These are phyloP conservation scores for Colletotrichum higginsianum DNA, from an alignment of 2,329 filamentous ascomycete species.

Conservation along the genomic window DNA sequence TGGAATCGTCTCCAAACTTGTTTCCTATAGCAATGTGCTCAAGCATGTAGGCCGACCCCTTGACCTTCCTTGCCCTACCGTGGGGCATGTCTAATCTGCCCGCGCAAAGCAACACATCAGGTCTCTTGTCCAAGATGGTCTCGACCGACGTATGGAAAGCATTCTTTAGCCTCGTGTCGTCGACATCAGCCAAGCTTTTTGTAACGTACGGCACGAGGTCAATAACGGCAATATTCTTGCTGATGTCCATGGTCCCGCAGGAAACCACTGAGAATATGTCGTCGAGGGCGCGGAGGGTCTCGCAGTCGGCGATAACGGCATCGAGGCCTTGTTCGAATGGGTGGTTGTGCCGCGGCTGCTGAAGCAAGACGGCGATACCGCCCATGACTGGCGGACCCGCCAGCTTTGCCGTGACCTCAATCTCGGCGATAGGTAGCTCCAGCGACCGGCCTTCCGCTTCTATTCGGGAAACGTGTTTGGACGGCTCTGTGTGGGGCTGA, in stretches of 20 bases:
- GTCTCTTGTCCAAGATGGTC: neutral
- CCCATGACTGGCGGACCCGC: conserved; percentile 41
- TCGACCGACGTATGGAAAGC: neutral
- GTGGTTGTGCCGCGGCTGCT: conserved; percentile 43
- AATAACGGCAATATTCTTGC: neutral
- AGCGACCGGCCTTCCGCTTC: neutral
- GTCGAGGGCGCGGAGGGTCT: conserved; percentile 33
- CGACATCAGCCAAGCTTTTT: neutral
- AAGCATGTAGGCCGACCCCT: neutral
- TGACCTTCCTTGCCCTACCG: neutral
- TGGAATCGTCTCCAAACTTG: neutral
- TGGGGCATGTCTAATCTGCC: neutral
- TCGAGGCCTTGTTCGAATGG: conserved; percentile 40
- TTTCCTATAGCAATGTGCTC: neutral
- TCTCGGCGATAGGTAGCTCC: conserved; percentile 28
- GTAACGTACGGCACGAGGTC: neutral
- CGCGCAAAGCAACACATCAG: conserved; percentile 5
- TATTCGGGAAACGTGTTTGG: neutral
- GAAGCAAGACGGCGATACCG: conserved; percentile 43
- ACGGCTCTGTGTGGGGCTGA: neutral
- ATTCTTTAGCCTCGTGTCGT: neutral
- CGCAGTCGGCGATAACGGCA: conserved; percentile 43
- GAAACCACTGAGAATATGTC: conserved; percentile 38
- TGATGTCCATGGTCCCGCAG: neutral
- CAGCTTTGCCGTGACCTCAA: conserved; percentile 37